Evolutionary conservation across 1,139 yeast genomes (phyloP), one percentile per base, ranked within the genome.

Genomic region (Yamadazyma sp.): DNA sequence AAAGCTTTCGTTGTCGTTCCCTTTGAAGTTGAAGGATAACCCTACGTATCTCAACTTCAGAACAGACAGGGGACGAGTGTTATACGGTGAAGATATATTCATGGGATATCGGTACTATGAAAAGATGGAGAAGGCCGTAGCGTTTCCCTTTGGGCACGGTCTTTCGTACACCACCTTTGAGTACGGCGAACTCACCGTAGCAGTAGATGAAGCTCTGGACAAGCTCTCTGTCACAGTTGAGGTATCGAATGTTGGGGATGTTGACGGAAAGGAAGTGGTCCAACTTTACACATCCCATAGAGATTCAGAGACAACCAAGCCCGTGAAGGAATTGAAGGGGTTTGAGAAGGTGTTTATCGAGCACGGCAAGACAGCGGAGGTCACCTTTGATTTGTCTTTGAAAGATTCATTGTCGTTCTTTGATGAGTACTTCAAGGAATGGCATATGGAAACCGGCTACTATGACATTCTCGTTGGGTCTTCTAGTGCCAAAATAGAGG

Each of bases 101-200:
- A 74, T 80, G 44, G 86, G 86, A 16, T 79, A 81, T 61, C 66
- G 79, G 48, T 78, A 62, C 60, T 81, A 78, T 54, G 85, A 80
- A 53, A 73, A 71, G 54, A 45, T 66, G 28, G 66, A 69, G 45
- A 65, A 56, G 39, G 59, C 63, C 18, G 79, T 75, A 12, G 66
- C 74, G 29, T 79, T 73, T 63, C 80, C 84, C 34, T 81, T 81
- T 58, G 86, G 86, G n/a, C 66, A 59, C 51, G 86, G 86, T 12
- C 65, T 81, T 40, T 77, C 84, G 1, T 81, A 79, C 57, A 71
- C 84, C 7, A 47, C 62, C 1, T 81, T 77, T 49, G 60, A 54
- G 15, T 45, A 53, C 31, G 34, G 46, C n/a, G 39, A 49, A 23
- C 42, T 56, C 23, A 37, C 34, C n/a, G 54, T 61, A 11, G 14